A percentile compares a stretch with the other conserved stretches of the same genome.
Conservation (phyloP, 2,329 filamentous ascomycete species). For the Pyricularia pennisetigena region DNA sequence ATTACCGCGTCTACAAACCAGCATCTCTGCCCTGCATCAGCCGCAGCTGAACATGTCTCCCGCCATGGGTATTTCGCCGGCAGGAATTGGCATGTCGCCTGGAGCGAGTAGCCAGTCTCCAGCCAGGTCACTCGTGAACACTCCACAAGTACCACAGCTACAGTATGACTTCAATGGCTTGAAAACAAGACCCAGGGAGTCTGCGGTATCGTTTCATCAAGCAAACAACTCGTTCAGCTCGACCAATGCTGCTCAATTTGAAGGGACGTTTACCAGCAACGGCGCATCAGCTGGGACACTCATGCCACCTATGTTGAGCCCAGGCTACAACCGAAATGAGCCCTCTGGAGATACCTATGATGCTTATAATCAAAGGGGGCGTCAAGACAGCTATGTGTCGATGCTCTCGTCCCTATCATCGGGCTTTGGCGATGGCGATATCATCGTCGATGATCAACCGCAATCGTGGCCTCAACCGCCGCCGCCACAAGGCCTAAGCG, state of each 20-base stretch:
- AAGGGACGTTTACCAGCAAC: constrained; percentile 10
- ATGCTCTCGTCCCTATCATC: constrained; percentile 53
- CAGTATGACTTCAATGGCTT: background rate
- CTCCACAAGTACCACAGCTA: background rate
- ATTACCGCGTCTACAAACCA: background rate
- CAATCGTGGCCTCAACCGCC: constrained; percentile 13
- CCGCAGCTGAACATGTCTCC: constrained; percentile 1
- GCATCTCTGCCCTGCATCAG: background rate
- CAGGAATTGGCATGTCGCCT: background rate
- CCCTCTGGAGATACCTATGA: constrained; percentile 25
- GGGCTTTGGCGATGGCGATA: constrained; percentile 53
- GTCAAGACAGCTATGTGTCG: constrained; percentile 31
- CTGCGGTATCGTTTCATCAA: constrained; percentile 13
- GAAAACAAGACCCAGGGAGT: background rate
- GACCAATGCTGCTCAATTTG: constrained; percentile 17
- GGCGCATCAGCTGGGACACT: constrained; percentile 19
- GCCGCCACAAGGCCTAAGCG: constrained; percentile 4
- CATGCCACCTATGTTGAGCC: background rate
- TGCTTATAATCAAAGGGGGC: constrained; percentile 13
- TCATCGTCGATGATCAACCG: constrained; percentile 32
- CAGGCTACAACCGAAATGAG: constrained; percentile 28
- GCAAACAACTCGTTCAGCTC: constrained; percentile 16
- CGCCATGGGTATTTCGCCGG: background rate
- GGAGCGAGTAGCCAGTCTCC: background rate
- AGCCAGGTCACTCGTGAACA: background rate